Conservation (phyloP, 2,329 filamentous ascomycete species). For the Aspergillus calidoustus region DNA sequence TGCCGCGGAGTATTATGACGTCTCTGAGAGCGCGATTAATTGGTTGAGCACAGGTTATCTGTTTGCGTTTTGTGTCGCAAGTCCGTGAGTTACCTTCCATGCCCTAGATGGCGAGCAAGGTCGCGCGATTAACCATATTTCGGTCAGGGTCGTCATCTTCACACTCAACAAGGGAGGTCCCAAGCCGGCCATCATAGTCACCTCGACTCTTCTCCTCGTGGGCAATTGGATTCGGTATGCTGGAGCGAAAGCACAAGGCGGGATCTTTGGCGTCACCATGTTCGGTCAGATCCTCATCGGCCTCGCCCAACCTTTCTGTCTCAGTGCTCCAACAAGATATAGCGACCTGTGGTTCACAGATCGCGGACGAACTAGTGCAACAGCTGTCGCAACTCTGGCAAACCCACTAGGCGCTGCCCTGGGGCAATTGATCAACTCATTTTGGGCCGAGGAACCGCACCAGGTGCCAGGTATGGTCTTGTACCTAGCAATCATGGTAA, state of each 20-base stretch:
- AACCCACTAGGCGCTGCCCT: conserved; percentile 90
- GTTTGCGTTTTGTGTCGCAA: conserved; percentile 77
- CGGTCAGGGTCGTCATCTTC: conserved; percentile 65
- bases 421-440: conserved; percentile 83
- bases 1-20: conserved; percentile 74
- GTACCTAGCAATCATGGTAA: conserved; percentile 79
- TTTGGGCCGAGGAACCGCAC: conserved; percentile 66
- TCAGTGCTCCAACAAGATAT: conserved; percentile 86
- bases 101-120: not conserved
- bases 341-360: conserved; percentile 95
- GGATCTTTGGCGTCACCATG: conserved; percentile 77
- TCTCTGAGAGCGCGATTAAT: conserved; percentile 78
- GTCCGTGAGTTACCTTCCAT: conserved; percentile 57
- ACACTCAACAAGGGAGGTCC: conserved; percentile 77
- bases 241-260: conserved; percentile 63
- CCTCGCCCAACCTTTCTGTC: conserved; percentile 87
- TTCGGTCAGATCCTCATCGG: conserved; percentile 90
- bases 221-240: conserved; percentile 94
- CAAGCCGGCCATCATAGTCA: conserved; percentile 73
- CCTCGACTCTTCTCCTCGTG: conserved; percentile 73
- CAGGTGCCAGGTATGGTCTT: conserved; percentile 83
- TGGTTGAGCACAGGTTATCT: conserved; percentile 90
- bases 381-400: conserved; percentile 80
- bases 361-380: conserved; percentile 80
- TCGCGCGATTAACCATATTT: not conserved